These are phyloP conservation scores for Isoetes taiwanensis DNA, from an alignment of 75 land plant species.

Conservation along the genomic window DNA sequence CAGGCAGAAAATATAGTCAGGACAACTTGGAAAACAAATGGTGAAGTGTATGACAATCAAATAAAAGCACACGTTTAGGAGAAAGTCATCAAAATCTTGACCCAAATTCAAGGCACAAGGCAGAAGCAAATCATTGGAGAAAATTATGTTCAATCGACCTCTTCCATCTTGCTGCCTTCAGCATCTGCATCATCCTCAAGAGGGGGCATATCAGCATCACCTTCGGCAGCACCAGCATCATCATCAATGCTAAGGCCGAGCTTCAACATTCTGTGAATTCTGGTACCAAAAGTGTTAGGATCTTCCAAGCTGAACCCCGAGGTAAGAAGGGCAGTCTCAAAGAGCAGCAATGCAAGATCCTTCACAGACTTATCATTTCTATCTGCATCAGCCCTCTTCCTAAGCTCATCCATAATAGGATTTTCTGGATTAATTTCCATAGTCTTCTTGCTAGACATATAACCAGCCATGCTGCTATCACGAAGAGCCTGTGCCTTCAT, in stretches of 20 bases:
- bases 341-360: constrained; percentile 41
- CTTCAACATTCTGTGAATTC: constrained; percentile 57
- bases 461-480: constrained; percentile 35
- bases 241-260: constrained; percentile 53
- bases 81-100: too few relatives aligned
- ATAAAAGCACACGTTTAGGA: too few relatives aligned
- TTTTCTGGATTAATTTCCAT: constrained; percentile 66
- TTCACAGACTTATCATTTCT: constrained; percentile 54
- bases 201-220: constrained; percentile 38
- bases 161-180: constrained; percentile 18
- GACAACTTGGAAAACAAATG: too few relatives aligned
- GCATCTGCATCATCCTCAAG: constrained; percentile 38
- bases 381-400: constrained; percentile 40
- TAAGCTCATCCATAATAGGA: constrained; percentile 49
- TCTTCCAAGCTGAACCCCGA: constrained; percentile 55
- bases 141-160: constrained; percentile 7
- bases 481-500: constrained; percentile 34
- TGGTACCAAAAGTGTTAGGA: constrained; percentile 44
- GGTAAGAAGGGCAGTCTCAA: constrained; percentile 44
- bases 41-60: too few relatives aligned
- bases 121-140: constrained; percentile 1
- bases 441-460: constrained; percentile 57
- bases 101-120: too few relatives aligned
- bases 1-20: too few relatives aligned
- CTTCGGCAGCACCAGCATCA: constrained; percentile 23